These are phyloP conservation scores for Saturnispora hagleri DNA, from an alignment of 805 yeast genomes.

Conservation along the genomic window DNA sequence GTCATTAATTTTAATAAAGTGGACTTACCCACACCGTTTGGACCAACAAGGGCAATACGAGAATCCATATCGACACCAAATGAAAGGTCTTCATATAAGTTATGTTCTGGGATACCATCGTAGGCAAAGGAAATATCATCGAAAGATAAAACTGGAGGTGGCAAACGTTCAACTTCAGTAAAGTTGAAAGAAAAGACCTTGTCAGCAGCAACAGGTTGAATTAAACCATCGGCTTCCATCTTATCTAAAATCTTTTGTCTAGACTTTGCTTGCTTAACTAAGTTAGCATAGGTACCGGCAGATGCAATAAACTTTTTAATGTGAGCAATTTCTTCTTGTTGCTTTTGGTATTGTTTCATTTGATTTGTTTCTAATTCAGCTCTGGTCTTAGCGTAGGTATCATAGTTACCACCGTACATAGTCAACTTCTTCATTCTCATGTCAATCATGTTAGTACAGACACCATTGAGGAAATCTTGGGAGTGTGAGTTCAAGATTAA, in stretches of 20 bases:
- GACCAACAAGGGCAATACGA: conserved; percentile 95
- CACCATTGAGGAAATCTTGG: conserved; percentile 98
- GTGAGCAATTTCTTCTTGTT: conserved; percentile 97
- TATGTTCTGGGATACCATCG: conserved; percentile 73
- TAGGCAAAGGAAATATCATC: conserved; percentile 92
- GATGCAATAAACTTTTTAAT: conserved; percentile 98
- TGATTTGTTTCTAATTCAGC: conserved; percentile 90
- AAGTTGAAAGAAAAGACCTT: conserved; percentile 90
- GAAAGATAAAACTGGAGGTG: conserved; percentile 97
- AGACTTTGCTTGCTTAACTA: conserved; percentile 97
- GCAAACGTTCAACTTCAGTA: conserved; percentile 92
- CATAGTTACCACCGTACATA: conserved; percentile 96
- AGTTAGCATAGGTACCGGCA: conserved; percentile 98
- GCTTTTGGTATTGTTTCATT: conserved; percentile 94
- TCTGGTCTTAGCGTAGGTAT: conserved; percentile 92
- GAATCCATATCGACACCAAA: conserved; percentile 99
- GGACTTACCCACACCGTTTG: conserved; percentile 98
- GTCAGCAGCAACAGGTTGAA: conserved; percentile 87
- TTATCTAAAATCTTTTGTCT: conserved; percentile 98
- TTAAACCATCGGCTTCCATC: conserved; percentile 99
- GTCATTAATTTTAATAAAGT: conserved; percentile 94
- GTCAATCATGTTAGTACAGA: conserved; percentile 95
- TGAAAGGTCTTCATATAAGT: conserved; percentile 81
- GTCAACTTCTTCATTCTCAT: conserved; percentile 76
- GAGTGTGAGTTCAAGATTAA: conserved; percentile 94